Percentiles rank a stretch among this genome's conserved stretches.
phyloP scores from a whole-genome alignment of 768 basidiomycete species.

The Agaricus subrufescens region DNA sequence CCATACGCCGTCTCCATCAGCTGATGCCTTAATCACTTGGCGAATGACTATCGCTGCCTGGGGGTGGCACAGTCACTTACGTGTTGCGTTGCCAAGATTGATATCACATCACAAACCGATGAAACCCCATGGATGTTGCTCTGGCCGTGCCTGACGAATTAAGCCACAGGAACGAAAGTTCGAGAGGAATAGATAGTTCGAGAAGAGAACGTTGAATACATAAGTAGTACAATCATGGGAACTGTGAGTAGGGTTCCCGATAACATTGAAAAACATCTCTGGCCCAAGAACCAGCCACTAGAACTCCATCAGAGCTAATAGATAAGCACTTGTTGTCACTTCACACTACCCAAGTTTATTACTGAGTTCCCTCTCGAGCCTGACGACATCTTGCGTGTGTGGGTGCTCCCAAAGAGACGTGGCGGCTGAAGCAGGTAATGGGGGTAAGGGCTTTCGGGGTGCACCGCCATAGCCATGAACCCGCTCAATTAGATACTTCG shows the following conservation, averaged over 20 bases:
- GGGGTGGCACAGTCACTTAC: too few species aligned
- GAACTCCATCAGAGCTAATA: background rate
- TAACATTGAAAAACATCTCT: constrained; percentile 4
- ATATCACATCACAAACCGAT: too few species aligned
- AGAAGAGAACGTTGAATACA: background rate
- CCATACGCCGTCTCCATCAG: background rate
- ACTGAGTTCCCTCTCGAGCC: constrained; percentile 53
- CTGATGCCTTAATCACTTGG: too few species aligned
- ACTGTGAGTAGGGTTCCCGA: constrained; percentile 1
- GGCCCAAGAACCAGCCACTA: background rate
- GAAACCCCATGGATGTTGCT: background rate
- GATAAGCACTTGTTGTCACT: background rate
- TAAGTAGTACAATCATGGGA: constrained; percentile 3
- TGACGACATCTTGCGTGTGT: constrained; percentile 64
- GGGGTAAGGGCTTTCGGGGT: constrained; percentile 75
- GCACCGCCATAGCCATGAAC: constrained; percentile 77
- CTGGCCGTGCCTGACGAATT: background rate
- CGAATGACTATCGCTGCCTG: too few species aligned
- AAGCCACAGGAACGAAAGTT: background rate
- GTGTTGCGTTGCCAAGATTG: too few species aligned
- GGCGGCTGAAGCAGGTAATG: constrained; percentile 51
- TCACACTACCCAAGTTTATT: constrained; percentile 25
- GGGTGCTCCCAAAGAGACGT: constrained; percentile 67
- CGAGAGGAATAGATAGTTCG: background rate
- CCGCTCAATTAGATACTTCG: constrained; percentile 74